Evolutionary conservation across 495 filamentous ascomycete species (phyloP), one percentile per base, ranked within the genome.

Genomic region (Penicillium macrosclerotiorum): DNA sequence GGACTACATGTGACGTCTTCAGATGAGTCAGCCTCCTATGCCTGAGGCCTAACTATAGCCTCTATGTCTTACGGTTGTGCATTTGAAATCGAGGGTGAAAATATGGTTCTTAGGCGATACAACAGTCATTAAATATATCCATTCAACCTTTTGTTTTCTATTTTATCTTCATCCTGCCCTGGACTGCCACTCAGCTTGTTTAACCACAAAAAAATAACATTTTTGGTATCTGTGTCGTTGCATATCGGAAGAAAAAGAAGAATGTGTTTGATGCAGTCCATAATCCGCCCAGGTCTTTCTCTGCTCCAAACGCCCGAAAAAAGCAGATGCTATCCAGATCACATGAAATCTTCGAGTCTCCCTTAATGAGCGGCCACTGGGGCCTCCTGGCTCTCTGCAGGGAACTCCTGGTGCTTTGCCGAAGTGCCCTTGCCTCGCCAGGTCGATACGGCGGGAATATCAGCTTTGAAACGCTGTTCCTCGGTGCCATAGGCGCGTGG

Each of bases 361-460:
- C 36, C 20, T 36, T 39, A 52, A 25, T 51, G 36, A 18, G 38
- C 3, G 13, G 38, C 17, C 5, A 22, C 11, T 12, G 52, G 24
- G 8, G 36, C 20, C 27, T 49, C 34, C 44, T 57, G 57, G 13
- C 49, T 27, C 3, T 59, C 65, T 0, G 59, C 54, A 0, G 64
- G 62, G 44, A 57, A 68, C 13, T 72, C 74, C 58, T 82, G 77
- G 57, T 84, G 80, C 34, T 90, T 90, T 5, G 92, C 92, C 7
- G 85, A 88, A 45, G 82, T 90, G 13, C 92, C 90, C 71, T 96
- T 95, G 17, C 83, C 89, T 40, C 93, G 77, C 82, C 89, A 98
- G 26, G 93, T 98, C 57, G 86, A 91, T 14, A 98, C 93, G 14
- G 93, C 93, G 18, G 87, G 86, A 49, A 98, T 96, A 59, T 93